These are phyloP conservation scores for Botrytis tulipae DNA, from an alignment of 2,329 filamentous ascomycete species.

Conservation along the genomic window DNA sequence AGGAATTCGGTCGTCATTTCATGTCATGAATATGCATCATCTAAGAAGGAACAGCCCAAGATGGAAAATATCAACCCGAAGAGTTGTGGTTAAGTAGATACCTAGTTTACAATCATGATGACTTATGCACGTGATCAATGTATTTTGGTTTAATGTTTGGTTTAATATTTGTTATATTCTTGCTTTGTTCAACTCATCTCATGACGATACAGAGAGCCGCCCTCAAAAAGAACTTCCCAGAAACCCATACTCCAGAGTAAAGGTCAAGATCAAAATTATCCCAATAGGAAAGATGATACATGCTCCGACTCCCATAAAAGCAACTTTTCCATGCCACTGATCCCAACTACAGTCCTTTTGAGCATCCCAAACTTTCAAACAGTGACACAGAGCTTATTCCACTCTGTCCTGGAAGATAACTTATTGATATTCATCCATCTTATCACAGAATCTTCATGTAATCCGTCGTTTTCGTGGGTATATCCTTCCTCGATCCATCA, in stretches of 20 bases:
- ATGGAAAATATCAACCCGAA: background rate
- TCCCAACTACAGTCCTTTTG: constrained; percentile 3
- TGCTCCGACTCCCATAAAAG: constrained; percentile 14
- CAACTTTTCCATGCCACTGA: constrained; percentile 14
- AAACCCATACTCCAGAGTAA: constrained; percentile 14
- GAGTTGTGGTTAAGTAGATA: background rate
- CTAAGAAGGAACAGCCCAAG: background rate
- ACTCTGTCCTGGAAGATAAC: background rate
- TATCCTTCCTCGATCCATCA: background rate
- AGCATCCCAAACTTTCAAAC: constrained; percentile 1
- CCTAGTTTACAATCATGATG: background rate
- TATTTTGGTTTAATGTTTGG: background rate
- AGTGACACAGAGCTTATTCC: background rate
- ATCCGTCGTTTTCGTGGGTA: constrained; percentile 5
- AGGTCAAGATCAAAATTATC: background rate
- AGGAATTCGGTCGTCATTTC: background rate
- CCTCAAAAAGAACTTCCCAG: background rate
- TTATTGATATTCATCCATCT: background rate
- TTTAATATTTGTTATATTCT: constrained; percentile 1
- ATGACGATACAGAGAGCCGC: background rate
- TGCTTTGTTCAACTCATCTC: background rate
- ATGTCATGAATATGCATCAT: background rate
- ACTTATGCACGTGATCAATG: background rate
- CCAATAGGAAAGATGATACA: background rate
- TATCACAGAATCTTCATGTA: constrained; percentile 3